phyloP scores from a whole-genome alignment of 805 yeast genomes.

The Ogataea paraovalis region DNA sequence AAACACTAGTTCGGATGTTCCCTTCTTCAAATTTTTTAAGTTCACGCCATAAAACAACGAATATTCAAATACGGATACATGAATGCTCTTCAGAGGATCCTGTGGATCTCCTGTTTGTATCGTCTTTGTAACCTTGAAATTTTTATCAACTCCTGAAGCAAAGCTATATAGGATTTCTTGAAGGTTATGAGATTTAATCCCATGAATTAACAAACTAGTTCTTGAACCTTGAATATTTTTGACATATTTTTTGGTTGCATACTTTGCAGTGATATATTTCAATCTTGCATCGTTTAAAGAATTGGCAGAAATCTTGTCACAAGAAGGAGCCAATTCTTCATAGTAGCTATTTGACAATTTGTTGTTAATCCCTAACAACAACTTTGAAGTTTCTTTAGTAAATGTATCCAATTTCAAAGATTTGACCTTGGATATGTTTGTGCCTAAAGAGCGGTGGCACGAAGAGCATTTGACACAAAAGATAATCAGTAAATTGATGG shows the following conservation, averaged over 20 bases:
- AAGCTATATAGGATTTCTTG: slow-evolving; percentile 39
- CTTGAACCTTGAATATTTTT: slow-evolving; percentile 2
- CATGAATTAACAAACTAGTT: slow-evolving; percentile 38
- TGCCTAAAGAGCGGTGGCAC: slow-evolving; percentile 81
- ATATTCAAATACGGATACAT: slow-evolving; percentile 41
- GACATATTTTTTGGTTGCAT: slow-evolving; percentile 49
- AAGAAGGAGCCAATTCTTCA: slow-evolving; percentile 38
- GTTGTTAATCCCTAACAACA: slow-evolving; percentile 54
- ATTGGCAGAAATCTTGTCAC: slow-evolving; percentile 30
- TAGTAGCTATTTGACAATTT: slow-evolving; percentile 52
- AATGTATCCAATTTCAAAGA: slow-evolving; percentile 74
- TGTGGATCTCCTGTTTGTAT: background rate
- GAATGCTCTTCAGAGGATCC: slow-evolving; percentile 4
- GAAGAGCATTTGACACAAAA: slow-evolving; percentile 86
- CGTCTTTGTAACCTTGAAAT: slow-evolving; percentile 34
- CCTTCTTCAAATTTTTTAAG: slow-evolving; percentile 9
- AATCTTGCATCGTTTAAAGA: slow-evolving; percentile 46
- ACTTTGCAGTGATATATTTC: slow-evolving; percentile 63
- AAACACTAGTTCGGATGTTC: slow-evolving; percentile 30
- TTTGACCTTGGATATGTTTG: slow-evolving; percentile 73
- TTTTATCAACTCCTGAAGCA: slow-evolving; percentile 45
- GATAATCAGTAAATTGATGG: slow-evolving; percentile 65
- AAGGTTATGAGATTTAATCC: slow-evolving; percentile 49
- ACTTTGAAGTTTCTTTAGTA: slow-evolving; percentile 52
- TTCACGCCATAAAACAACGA: slow-evolving; percentile 41